Evolutionary conservation across 1,139 yeast genomes (phyloP).

Genomic region (Suzukiozyma palmioleophila): DNA sequence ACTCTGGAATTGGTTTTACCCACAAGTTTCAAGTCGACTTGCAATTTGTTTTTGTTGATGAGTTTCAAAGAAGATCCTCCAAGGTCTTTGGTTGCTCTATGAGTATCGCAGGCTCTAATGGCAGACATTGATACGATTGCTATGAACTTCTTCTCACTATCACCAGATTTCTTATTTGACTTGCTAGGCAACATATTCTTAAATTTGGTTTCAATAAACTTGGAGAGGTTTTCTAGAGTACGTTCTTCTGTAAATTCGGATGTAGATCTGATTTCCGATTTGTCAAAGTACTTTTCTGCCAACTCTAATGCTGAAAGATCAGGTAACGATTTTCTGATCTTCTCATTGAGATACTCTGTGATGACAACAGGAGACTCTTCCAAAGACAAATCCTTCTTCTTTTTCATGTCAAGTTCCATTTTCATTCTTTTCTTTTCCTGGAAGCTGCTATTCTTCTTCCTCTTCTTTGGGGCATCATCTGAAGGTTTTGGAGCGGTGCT

Average conservation of each 20-base stretch:
- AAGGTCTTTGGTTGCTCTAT: conserved; percentile 53
- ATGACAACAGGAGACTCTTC: conserved; percentile 50
- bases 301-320: conserved; percentile 63
- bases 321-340: conserved; percentile 47
- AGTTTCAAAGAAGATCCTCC: conserved; percentile 58
- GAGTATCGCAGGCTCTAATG: conserved; percentile 67
- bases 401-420: conserved; percentile 53
- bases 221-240: conserved; percentile 41
- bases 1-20: conserved; percentile 47
- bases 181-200: conserved; percentile 39
- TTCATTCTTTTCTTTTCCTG: conserved; percentile 52
- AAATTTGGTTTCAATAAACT: conserved; percentile 41
- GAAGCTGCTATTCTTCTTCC: conserved; percentile 28
- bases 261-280: conserved; percentile 47
- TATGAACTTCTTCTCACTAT: conserved; percentile 32
- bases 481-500: conserved; percentile 10
- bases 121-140: conserved; percentile 68
- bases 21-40: conserved; percentile 53
- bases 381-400: conserved; percentile 45
- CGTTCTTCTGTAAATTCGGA: conserved; percentile 45
- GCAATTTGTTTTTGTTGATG: conserved; percentile 62
- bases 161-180: conserved; percentile 23
- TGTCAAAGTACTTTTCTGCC: conserved; percentile 50
- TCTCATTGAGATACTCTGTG: conserved; percentile 54
- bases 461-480: conserved; percentile 18